Evolutionary conservation across 305 asterid genomes (phyloP).

Genomic region (Solanum hybrid): DNA sequence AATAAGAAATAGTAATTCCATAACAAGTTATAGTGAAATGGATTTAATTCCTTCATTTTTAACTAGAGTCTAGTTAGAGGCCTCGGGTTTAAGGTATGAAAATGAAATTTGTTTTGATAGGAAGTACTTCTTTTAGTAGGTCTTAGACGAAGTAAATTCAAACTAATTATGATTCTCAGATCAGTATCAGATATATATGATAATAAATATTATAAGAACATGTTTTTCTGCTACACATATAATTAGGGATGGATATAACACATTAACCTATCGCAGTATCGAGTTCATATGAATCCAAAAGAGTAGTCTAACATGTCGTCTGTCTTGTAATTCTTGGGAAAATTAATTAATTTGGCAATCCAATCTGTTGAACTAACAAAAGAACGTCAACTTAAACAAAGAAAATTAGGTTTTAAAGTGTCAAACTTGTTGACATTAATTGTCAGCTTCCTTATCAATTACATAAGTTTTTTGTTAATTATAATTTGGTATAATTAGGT

Average conservation of each 20-base stretch:
- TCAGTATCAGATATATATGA: not conserved
- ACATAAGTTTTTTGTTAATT: not conserved
- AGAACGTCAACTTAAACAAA: not conserved
- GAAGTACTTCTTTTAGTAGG: not conserved
- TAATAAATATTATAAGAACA: too few relatives aligned
- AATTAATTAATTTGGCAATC: not conserved
- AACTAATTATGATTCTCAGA: too few relatives aligned
- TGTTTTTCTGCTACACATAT: not conserved
- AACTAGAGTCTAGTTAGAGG: not conserved
- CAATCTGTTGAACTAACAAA: not conserved
- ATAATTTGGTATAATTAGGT: not conserved
- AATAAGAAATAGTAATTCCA: not conserved
- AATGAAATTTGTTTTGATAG: too few relatives aligned
- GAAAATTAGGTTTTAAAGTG: not conserved
- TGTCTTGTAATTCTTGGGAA: not conserved
- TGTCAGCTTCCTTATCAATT: not conserved
- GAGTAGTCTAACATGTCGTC: not conserved
- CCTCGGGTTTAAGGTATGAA: rapidly evolving
- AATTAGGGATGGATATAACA: not conserved
- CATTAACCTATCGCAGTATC: not conserved
- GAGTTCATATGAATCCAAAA: not conserved
- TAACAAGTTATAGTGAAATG: not conserved
- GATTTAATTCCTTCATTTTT: not conserved
- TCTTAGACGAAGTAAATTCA: not conserved
- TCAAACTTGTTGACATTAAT: not conserved